Evolutionary conservation across 1,284 basidiomycete genomes (phyloP), one percentile per base, ranked within the genome.

Genomic region (Ganoderma sinense): DNA sequence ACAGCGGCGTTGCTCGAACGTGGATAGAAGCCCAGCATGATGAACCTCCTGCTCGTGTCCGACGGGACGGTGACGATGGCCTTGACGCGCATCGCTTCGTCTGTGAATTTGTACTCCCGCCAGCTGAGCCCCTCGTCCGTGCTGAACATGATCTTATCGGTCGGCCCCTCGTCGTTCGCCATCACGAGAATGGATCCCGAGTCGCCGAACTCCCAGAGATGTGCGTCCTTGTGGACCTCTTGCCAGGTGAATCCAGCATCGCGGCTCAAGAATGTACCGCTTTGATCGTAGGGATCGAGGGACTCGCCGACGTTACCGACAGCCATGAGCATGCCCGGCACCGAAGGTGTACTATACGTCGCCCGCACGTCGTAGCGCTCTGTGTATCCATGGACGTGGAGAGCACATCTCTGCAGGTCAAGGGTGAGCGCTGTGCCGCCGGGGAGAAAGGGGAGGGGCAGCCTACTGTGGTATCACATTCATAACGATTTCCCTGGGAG

Each of bases 241-340:
- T 98, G 91, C 97, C 97, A 99, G 0, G 95, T 96, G 82, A 98
- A 98, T 8, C 97, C 98, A 6, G 92, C 98, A 77, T 99, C 96
- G 2, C 97, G 94, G 59, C 95, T 97, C 51, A 99, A 87, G 90
- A 99, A 99, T 0, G 97, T 98, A 81, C 99, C 97, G 72, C 92
- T 93, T 56, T 98, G 94, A 2, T 85, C 88, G 82, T 99, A 99
- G 0, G 91, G 85, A 0, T 89, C 90, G 1, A 99, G 89, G 7
- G 84, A 82, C 74, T 96, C 92, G 39, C 98, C 97, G 10, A 99
- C 97, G 76, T 96, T 99, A n/a, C 97, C 97, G 53, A 99, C 96
- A 1, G 94, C 98, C 87, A 99, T 94, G 83, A 99, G 90, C 18
- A 99, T 86, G 8, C 97, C 98, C 2, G 96, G 91, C 3, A 97